These are phyloP conservation scores for Rhizophora mangle DNA, from an alignment of 345 rosid species.

Conservation along the genomic window DNA sequence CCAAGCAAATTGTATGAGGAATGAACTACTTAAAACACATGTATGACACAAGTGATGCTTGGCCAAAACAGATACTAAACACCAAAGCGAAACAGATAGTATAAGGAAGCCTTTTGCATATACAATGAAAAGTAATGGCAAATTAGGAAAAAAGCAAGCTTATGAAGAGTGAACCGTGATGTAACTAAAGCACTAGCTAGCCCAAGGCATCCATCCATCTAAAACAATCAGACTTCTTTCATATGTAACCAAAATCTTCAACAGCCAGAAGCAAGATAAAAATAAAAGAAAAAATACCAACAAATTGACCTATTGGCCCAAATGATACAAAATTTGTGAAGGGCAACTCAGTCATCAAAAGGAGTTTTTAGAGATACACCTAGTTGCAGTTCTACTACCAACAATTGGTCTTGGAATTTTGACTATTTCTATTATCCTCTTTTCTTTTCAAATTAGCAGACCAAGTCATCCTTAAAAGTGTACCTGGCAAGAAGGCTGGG, in stretches of 20 bases:
- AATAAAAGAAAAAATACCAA: too few relatives aligned
- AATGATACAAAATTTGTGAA: too few relatives aligned
- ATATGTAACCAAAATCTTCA: too few relatives aligned
- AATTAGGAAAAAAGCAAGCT: not conserved
- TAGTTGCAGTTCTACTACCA: too few relatives aligned
- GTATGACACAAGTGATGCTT: not conserved
- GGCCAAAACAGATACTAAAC: too few relatives aligned
- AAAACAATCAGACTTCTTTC: too few relatives aligned
- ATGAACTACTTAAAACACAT: not conserved
- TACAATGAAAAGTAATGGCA: not conserved
- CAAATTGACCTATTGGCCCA: too few relatives aligned
- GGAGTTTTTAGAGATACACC: too few relatives aligned
- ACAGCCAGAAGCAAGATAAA: too few relatives aligned
- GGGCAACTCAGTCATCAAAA: too few relatives aligned
- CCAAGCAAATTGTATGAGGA: conserved; percentile 16
- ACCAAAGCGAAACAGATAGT: too few relatives aligned
- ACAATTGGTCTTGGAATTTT: not conserved
- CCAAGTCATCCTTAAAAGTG: conserved; percentile 4
- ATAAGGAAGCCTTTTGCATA: not conserved
- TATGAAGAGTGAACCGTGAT: not conserved
- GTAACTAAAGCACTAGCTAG: not conserved
- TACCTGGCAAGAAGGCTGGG: conserved; percentile 76
- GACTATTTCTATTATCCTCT: conserved; percentile 1
- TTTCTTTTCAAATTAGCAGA: conserved; percentile 1
- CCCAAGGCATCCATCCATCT: not conserved